phyloP scores from a whole-genome alignment of 441 rosid genomes.

The Erodium chrysanthum region DNA sequence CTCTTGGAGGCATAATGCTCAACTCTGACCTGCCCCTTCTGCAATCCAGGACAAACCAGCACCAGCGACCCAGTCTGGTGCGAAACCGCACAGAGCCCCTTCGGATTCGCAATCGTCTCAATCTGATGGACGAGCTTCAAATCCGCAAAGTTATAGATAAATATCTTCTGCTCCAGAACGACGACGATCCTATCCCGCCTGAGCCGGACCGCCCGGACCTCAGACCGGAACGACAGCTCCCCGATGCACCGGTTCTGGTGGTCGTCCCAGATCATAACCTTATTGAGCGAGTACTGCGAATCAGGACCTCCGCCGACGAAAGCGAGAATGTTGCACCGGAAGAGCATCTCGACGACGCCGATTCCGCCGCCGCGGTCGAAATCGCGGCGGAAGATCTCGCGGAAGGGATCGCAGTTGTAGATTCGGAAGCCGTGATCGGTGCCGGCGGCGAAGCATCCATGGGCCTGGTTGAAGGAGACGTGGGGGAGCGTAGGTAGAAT shows the following conservation, averaged over 20 bases:
- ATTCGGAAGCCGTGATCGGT: slow-evolving; percentile 69
- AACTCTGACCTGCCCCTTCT: slow-evolving; percentile 63
- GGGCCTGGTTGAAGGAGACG: slow-evolving; percentile 79
- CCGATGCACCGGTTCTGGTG: slow-evolving; percentile 72
- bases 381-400: slow-evolving; percentile 67
- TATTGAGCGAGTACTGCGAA: slow-evolving; percentile 72
- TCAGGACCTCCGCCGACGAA: slow-evolving; percentile 64
- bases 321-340: slow-evolving; percentile 76
- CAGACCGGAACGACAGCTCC: slow-evolving; percentile 72
- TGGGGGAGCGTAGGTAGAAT: background rate
- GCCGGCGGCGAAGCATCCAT: slow-evolving; percentile 70
- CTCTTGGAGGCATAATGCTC: slow-evolving; percentile 75
- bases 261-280: slow-evolving; percentile 88
- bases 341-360: slow-evolving; percentile 85
- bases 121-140: slow-evolving; percentile 80
- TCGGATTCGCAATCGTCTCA: slow-evolving; percentile 51
- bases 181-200: slow-evolving; percentile 66
- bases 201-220: slow-evolving; percentile 62
- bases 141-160: slow-evolving; percentile 62
- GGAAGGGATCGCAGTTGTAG: slow-evolving; percentile 72
- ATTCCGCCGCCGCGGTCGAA: slow-evolving; percentile 50
- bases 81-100: slow-evolving; percentile 84
- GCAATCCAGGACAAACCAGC: slow-evolving; percentile 34
- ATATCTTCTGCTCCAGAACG: slow-evolving; percentile 84
- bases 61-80: slow-evolving; percentile 20